A percentile compares a stretch with the other conserved stretches of the same genome.
phyloP scores from a whole-genome alignment of 306 rosid genomes.

The Urtica urens region DNA sequence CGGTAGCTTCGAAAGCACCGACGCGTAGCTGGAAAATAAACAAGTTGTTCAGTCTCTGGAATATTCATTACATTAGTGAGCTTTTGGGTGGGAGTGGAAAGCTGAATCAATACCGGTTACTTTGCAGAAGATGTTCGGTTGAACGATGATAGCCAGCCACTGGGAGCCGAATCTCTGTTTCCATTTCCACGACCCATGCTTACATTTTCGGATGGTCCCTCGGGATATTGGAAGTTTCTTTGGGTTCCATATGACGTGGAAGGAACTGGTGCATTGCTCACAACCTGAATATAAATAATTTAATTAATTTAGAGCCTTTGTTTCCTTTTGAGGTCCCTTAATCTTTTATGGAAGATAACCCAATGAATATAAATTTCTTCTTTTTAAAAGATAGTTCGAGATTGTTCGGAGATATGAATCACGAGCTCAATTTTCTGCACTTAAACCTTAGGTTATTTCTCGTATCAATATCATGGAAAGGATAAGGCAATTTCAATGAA shows the following conservation, averaged over 20 bases:
- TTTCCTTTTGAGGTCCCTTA: too few relatives aligned
- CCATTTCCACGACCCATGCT: slow-evolving; percentile 44
- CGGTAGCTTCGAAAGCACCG: too few relatives aligned
- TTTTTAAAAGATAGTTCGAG: too few relatives aligned
- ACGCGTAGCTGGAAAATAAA: slow-evolving; percentile 18
- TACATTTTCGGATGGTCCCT: slow-evolving; percentile 35
- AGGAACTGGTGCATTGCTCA: slow-evolving; percentile 22
- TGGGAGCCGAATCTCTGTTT: slow-evolving; percentile 55
- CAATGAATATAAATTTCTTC: too few relatives aligned
- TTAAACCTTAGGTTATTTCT: too few relatives aligned
- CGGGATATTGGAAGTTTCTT: slow-evolving; percentile 39
- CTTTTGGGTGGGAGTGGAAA: not conserved
- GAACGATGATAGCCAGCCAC: slow-evolving; percentile 77
- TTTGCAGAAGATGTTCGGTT: slow-evolving; percentile 67
- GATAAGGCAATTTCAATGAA: not conserved
- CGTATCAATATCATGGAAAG: slow-evolving; percentile 2
- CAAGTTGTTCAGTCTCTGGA: not conserved
- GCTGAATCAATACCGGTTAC: slow-evolving; percentile 14
- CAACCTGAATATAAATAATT: slow-evolving; percentile 19
- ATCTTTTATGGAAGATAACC: too few relatives aligned
- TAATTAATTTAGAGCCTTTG: too few relatives aligned
- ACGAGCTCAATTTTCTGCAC: too few relatives aligned
- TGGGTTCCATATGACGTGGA: slow-evolving; percentile 39
- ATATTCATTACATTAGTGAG: not conserved
- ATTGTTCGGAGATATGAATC: too few relatives aligned